Conservation (phyloP, 2,329 filamentous ascomycete genomes). For the Colletotrichum tamarilloi region DNA sequence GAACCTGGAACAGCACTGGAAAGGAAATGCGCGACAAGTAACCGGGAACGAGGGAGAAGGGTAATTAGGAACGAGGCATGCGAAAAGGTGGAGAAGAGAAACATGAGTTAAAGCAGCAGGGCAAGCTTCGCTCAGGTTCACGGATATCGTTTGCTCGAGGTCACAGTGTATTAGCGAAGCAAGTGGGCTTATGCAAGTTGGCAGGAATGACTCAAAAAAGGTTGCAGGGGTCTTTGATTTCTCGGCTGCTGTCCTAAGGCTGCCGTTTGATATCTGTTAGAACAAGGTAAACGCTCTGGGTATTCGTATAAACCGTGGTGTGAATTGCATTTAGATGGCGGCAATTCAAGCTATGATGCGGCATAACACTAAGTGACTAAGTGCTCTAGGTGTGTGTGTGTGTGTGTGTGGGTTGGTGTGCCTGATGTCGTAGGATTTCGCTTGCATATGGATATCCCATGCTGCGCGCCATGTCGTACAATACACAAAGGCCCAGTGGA, state of each 20-base stretch:
- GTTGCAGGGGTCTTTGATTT: slow-evolving; percentile 20
- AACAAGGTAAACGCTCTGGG: background rate
- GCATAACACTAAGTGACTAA: background rate
- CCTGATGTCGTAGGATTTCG: slow-evolving; percentile 16
- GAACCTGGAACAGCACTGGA: background rate
- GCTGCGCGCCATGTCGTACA: slow-evolving; percentile 8
- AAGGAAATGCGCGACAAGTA: background rate
- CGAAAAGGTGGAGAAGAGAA: slow-evolving; percentile 25
- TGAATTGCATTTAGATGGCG: slow-evolving; percentile 1
- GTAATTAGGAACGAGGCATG: background rate
- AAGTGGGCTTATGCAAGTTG: slow-evolving; percentile 11
- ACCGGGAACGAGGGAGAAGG: background rate
- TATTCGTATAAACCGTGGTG: background rate
- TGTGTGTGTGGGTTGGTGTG: background rate
- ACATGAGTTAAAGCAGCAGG: background rate
- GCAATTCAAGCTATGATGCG: background rate
- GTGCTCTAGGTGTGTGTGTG: background rate
- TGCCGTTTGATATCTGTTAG: background rate
- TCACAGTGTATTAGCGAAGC: background rate
- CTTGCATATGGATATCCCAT: background rate
- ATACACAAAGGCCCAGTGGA: slow-evolving; percentile 11
- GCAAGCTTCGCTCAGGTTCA: background rate
- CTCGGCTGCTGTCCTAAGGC: slow-evolving; percentile 13
- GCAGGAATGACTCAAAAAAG: slow-evolving; percentile 22
- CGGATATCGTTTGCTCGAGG: background rate